phyloP scores from a whole-genome alignment of 169 alveolate genomes.

The Plasmodium sp. region DNA sequence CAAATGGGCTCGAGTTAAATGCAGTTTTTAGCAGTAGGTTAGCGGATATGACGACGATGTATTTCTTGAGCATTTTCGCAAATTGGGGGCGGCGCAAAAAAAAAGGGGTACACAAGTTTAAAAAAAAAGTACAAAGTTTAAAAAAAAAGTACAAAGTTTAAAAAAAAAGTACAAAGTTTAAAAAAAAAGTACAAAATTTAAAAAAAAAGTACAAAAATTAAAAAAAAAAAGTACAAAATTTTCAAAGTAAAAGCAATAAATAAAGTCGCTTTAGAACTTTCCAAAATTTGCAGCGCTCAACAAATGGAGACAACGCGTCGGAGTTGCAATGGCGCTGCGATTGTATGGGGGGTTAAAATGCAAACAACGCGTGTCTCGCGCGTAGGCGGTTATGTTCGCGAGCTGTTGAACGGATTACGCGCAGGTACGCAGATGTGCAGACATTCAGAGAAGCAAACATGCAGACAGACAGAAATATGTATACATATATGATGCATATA shows the following conservation, averaged over 20 bases:
- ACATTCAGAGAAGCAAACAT: background rate
- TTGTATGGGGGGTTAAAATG: background rate
- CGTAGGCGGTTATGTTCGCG: background rate
- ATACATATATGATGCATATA: background rate
- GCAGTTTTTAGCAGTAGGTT: background rate
- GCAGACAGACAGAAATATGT: too few relatives aligned
- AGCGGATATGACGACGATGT: background rate
- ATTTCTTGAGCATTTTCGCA: constrained; percentile 1
- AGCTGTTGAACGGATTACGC: background rate
- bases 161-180: background rate
- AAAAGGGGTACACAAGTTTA: background rate
- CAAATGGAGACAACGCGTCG: background rate
- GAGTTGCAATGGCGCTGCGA: background rate
- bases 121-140: background rate
- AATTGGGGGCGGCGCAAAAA: background rate
- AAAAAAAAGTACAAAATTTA: background rate
- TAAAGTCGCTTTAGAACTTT: background rate
- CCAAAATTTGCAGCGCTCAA: background rate
- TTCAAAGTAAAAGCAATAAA: background rate
- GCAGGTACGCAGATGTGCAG: background rate
- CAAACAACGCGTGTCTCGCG: background rate
- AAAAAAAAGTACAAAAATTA: background rate
- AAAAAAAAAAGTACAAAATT: too few relatives aligned
- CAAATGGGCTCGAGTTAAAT: background rate
- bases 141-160: background rate